Conservation (phyloP, 768 basidiomycete species). For the Pleurotus ostreatus region DNA sequence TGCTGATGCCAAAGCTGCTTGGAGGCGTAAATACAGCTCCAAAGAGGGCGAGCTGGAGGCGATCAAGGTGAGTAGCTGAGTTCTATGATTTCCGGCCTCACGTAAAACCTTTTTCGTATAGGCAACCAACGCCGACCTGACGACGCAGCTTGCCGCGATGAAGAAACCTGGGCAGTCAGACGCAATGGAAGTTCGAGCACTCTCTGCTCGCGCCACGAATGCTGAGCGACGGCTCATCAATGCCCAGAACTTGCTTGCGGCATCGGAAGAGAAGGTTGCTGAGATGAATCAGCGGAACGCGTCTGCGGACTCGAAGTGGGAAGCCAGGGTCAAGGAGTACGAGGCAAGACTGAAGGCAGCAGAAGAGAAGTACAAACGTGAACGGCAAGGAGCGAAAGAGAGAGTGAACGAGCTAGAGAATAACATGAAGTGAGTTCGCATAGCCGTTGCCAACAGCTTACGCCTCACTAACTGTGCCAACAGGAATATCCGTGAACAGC, state of each 20-base stretch:
- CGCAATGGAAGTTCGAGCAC: conserved; percentile 65
- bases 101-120: conserved; percentile 21
- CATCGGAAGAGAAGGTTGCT: conserved; percentile 82
- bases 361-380: conserved; percentile 90
- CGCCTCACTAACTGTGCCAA: conserved; percentile 5
- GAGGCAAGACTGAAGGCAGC: conserved; percentile 76
- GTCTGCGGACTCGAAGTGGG: conserved; percentile 85
- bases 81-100: neutral
- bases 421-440: conserved; percentile 54
- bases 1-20: conserved; percentile 74
- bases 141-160: conserved; percentile 59
- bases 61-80: conserved; percentile 55
- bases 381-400: conserved; percentile 93
- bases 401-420: conserved; percentile 67
- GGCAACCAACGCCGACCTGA: conserved; percentile 72
- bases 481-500: conserved; percentile 73
- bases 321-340: conserved; percentile 91
- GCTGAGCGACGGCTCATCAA: conserved; percentile 87
- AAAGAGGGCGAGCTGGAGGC: conserved; percentile 91
- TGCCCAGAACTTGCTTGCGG: conserved; percentile 77
- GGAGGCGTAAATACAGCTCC: conserved; percentile 76
- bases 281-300: conserved; percentile 67
- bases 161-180: conserved; percentile 59
- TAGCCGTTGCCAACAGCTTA: conserved; percentile 4
- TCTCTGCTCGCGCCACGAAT: conserved; percentile 71